Conservation (phyloP, 495 filamentous ascomycete species). For the Rhizodiscina lignyota region DNA sequence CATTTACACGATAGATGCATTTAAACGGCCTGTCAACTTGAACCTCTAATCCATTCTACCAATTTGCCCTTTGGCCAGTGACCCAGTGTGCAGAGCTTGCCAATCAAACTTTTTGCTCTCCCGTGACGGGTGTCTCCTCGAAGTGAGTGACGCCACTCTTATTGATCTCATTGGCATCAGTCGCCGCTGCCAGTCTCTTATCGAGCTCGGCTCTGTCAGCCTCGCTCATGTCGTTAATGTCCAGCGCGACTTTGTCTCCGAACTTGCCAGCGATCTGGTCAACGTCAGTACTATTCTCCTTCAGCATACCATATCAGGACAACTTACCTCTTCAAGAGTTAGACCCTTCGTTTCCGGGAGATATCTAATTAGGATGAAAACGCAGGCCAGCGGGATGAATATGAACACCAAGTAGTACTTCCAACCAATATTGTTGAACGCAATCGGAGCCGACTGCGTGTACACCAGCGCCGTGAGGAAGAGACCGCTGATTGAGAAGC, state of each 20-base stretch:
- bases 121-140: too few relatives aligned
- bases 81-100: too few relatives aligned
- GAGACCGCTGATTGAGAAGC: too few relatives aligned
- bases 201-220: background rate
- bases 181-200: constrained; percentile 1
- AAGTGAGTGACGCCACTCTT: too few relatives aligned
- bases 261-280: constrained; percentile 7
- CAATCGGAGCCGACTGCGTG: constrained; percentile 7
- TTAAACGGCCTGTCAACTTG: too few relatives aligned
- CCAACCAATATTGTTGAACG: constrained; percentile 13
- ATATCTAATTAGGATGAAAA: constrained; percentile 3
- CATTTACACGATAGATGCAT: too few relatives aligned
- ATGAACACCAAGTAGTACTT: constrained; percentile 18
- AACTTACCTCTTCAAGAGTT: constrained; percentile 12
- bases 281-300: too few relatives aligned
- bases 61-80: too few relatives aligned
- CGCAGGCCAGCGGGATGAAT: constrained; percentile 5
- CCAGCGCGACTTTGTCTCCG: constrained; percentile 2
- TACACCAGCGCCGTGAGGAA: constrained; percentile 4
- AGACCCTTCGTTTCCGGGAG: constrained; percentile 14
- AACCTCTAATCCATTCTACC: too few relatives aligned
- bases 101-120: too few relatives aligned
- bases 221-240: background rate
- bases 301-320: too few relatives aligned
- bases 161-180: too few relatives aligned